A percentile compares a stretch with the other conserved stretches of the same genome.
These are phyloP conservation scores for Cordyceps pruinosa DNA, from an alignment of 2,329 filamentous ascomycete species.

Conservation along the genomic window DNA sequence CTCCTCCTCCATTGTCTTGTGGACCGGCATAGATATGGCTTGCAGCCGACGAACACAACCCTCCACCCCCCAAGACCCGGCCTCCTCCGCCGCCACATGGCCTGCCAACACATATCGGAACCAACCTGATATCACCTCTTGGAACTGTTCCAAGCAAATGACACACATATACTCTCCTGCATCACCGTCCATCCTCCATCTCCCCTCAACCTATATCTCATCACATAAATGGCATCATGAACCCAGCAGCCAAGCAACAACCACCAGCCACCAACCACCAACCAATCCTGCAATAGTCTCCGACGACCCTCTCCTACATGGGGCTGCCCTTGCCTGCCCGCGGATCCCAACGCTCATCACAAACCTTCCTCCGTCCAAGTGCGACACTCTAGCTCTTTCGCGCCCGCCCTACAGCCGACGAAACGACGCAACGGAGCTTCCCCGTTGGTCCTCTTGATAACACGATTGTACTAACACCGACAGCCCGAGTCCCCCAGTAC, in stretches of 20 bases:
- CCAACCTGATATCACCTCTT: background rate
- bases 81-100: background rate
- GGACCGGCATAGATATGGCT: slow-evolving; percentile 8
- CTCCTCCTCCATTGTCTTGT: background rate
- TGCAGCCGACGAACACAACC: slow-evolving; percentile 1
- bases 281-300: background rate
- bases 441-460: no score
- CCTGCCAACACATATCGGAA: background rate
- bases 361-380: background rate
- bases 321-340: slow-evolving; percentile 2
- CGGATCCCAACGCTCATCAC: background rate
- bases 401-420: background rate
- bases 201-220: no score
- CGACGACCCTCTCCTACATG: background rate
- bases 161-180: background rate
- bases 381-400: no score
- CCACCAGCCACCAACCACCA: no score
- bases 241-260: no score
- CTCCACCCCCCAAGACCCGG: background rate
- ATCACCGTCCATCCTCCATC: no score
- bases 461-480: no score
- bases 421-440: no score
- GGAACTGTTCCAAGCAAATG: background rate
- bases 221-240: no score
- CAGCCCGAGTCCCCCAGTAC: no score